These are phyloP conservation scores for Basidiobolus heterosporus DNA, from an alignment of 371 early-diverging fungal genomes.

Conservation along the genomic window DNA sequence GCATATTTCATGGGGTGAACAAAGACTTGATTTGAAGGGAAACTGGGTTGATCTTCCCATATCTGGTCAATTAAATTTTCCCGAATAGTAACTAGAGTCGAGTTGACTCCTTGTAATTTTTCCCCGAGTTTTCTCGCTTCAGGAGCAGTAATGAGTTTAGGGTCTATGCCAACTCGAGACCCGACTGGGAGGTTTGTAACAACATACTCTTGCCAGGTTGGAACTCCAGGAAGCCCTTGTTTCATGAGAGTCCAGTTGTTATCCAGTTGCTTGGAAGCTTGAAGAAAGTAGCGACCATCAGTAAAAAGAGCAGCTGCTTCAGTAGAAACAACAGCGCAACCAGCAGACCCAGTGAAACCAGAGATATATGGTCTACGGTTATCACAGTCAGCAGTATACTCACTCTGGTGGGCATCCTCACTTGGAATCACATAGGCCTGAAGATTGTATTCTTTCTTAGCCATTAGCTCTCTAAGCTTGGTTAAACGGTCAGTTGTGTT, in stretches of 20 bases:
- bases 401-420: conserved; percentile 95
- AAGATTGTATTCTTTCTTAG: conserved; percentile 31
- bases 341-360: conserved; percentile 96
- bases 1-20: conserved; percentile 53
- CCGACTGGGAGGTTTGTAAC: conserved; percentile 14
- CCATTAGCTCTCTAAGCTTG: conserved; percentile 57
- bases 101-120: conserved; percentile 27
- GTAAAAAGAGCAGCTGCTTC: conserved; percentile 78
- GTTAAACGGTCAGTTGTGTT: conserved; percentile 36
- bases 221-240: conserved; percentile 69
- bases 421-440: conserved; percentile 81
- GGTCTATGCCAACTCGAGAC: conserved; percentile 11
- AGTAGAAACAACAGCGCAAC: conserved; percentile 56
- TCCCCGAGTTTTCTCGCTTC: conserved; percentile 40
- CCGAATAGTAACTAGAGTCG: conserved; percentile 31
- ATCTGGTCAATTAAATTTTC: conserved; percentile 63
- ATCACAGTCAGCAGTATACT: conserved; percentile 90
- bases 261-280: conserved; percentile 87
- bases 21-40: conserved; percentile 40
- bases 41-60: conserved; percentile 57
- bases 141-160: conserved; percentile 10
- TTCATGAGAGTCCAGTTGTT: conserved; percentile 86
- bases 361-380: conserved; percentile 86
- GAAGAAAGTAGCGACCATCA: conserved; percentile 96
- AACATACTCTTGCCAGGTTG: conserved; percentile 77